Evolutionary conservation across 2,329 filamentous ascomycete genomes (phyloP), one percentile per base, ranked within the genome.

Genomic region (Apiospora phragmitis): DNA sequence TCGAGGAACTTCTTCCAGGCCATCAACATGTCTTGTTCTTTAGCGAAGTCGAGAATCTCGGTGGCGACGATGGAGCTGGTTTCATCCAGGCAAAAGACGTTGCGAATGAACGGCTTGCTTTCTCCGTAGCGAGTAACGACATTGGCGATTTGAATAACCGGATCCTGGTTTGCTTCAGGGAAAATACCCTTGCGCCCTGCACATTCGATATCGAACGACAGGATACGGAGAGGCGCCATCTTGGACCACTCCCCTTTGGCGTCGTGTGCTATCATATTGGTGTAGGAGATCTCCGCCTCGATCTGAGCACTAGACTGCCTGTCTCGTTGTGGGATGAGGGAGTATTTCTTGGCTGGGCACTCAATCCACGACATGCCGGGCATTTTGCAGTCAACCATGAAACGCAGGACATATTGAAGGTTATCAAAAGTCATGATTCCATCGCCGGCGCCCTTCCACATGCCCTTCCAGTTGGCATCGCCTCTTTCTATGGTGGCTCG

Each of bases 191-290:
- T 98, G 76, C 97, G 93, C 68, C 96, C 96, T 76, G 96, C 96
- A 81, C 96, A 99, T 82, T 99, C 96, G 76, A 99, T 99, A 89
- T 99, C 96, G 78, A 99, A 98, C 5, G 96, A 98, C 65, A 99
- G 83, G 65, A 97, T 92, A 72, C 96, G 91, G 4, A 99, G 85
- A 0, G 96, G 96, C 0, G 97, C 96, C 91, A 98, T 98, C 83
- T 98, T 99, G 38, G 94, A 94, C 94, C 95, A 99, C 79, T 98
- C 95, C 24, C 95, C 95, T 74, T 96, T 92, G 2, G 95, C 91
- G 67, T 93, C 90, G 81, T 98, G 95, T 12, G 96, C 91, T 73
- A 98, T 91, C 11, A 99, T 85, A 76, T 98, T 91, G 71, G 86
- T 85, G 77, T 97, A 97, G 79, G 92, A 91, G 70, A 97, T 89